Percentiles rank a stretch among this genome's conserved stretches.
Evolutionary conservation across 345 rosid genomes (phyloP).

Genomic region (Raphanus raphanistrum): DNA sequence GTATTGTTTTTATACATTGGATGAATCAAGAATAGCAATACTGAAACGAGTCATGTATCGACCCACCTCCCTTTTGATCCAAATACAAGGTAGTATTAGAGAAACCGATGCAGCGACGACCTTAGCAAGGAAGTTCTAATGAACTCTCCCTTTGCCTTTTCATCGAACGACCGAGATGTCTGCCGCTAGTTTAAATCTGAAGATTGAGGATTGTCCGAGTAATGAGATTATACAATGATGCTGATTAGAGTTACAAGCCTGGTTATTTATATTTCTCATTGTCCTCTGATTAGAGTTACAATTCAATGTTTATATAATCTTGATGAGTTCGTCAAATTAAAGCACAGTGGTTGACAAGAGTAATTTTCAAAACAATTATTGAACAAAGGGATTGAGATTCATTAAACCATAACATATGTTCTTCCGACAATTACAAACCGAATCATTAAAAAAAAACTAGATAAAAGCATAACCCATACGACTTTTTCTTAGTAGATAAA

Average conservation of each 20-base stretch:
- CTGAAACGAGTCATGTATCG: neutral
- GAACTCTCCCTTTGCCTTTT: neutral
- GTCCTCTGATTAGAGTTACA: neutral
- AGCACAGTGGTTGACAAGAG: neutral
- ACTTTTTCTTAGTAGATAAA: neutral
- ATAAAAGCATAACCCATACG: neutral
- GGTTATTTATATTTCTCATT: neutral
- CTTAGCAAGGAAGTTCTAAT: neutral
- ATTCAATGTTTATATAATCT: neutral
- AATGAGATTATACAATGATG: no score
- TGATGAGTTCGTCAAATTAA: neutral
- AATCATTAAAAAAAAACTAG: neutral
- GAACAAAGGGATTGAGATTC: neutral
- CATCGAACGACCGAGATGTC: neutral
- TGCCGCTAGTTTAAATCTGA: neutral
- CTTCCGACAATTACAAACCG: neutral
- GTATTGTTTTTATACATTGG: neutral
- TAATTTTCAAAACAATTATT: neutral
- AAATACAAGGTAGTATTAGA: constrained; percentile 23
- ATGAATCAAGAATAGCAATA: neutral
- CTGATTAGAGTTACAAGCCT: no score
- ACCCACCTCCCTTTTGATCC: neutral
- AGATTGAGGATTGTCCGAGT: neutral
- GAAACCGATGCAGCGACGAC: neutral
- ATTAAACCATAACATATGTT: neutral